These are phyloP conservation scores for Boletus smithii DNA, from an alignment of 1,284 basidiomycete species.

Conservation along the genomic window DNA sequence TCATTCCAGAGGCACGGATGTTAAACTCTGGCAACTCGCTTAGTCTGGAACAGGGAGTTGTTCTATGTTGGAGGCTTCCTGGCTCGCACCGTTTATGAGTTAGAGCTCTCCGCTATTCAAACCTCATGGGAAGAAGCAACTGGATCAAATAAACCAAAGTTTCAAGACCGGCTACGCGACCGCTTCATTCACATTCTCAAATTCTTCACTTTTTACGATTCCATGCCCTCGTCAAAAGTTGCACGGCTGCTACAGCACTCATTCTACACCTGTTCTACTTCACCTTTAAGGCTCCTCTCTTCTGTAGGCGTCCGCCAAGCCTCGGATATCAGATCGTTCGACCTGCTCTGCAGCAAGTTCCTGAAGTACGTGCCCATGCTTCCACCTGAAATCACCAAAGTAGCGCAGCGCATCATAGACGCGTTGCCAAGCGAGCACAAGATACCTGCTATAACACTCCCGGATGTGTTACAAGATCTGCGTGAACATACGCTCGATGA, in stretches of 20 bases:
- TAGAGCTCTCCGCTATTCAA: constrained; percentile 65
- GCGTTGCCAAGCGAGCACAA: constrained; percentile 61
- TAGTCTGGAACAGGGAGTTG: constrained; percentile 82
- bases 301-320: constrained; percentile 71
- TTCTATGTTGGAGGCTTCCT: constrained; percentile 81
- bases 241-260: constrained; percentile 68
- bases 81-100: constrained; percentile 80
- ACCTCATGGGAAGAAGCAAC: constrained; percentile 47
- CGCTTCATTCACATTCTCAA: constrained; percentile 79
- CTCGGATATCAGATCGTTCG: constrained; percentile 73
- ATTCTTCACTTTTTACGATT: constrained; percentile 83
- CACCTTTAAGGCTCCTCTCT: constrained; percentile 72
- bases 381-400: constrained; percentile 55
- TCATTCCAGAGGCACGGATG: background rate
- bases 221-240: constrained; percentile 82
- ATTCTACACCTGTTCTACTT: constrained; percentile 67
- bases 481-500: constrained; percentile 63
- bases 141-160: background rate
- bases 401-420: constrained; percentile 60
- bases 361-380: constrained; percentile 77
- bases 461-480: constrained; percentile 81
- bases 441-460: constrained; percentile 70
- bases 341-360: constrained; percentile 68
- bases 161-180: constrained; percentile 43
- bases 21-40: background rate